Conservation (phyloP, 1,284 basidiomycete genomes). For the Rhodofomes roseus region DNA sequence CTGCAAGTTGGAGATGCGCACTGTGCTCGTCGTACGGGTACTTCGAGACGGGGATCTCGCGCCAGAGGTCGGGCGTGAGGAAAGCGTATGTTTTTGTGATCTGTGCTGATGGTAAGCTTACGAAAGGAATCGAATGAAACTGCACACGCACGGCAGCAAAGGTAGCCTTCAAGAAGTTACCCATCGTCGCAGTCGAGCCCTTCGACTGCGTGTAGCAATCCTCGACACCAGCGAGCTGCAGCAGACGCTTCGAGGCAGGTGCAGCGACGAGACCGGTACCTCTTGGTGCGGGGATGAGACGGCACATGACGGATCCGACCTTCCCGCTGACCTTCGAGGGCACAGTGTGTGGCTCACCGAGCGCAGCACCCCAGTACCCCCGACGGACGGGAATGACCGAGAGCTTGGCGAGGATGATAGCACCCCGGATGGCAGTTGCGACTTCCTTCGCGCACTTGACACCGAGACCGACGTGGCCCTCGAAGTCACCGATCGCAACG, state of each 20-base stretch:
- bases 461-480: slow-evolving; percentile 98
- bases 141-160: slow-evolving; percentile 79
- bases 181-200: slow-evolving; percentile 98
- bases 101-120: slow-evolving; percentile 33
- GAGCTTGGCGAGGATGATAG: slow-evolving; percentile 96
- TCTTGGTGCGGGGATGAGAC: slow-evolving; percentile 96
- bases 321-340: slow-evolving; percentile 98
- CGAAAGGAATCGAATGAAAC: background rate
- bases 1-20: slow-evolving; percentile 81
- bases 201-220: slow-evolving; percentile 96
- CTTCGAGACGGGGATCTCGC: slow-evolving; percentile 87
- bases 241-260: slow-evolving; percentile 93
- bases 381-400: slow-evolving; percentile 95
- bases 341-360: slow-evolving; percentile 98
- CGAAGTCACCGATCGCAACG: slow-evolving; percentile 98
- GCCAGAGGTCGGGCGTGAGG: slow-evolving; percentile 98
- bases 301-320: slow-evolving; percentile 99
- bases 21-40: slow-evolving; percentile 95
- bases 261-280: slow-evolving; percentile 99
- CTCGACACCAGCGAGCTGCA: slow-evolving; percentile 97
- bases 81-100: slow-evolving; percentile 97
- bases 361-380: slow-evolving; percentile 99
- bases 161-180: slow-evolving; percentile 99
- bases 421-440: slow-evolving; percentile 97
- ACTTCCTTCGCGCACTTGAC: slow-evolving; percentile 99